Evolutionary conservation across 2,329 filamentous ascomycete genomes (phyloP).

Genomic region (Berkeleyomyces rouxiae): DNA sequence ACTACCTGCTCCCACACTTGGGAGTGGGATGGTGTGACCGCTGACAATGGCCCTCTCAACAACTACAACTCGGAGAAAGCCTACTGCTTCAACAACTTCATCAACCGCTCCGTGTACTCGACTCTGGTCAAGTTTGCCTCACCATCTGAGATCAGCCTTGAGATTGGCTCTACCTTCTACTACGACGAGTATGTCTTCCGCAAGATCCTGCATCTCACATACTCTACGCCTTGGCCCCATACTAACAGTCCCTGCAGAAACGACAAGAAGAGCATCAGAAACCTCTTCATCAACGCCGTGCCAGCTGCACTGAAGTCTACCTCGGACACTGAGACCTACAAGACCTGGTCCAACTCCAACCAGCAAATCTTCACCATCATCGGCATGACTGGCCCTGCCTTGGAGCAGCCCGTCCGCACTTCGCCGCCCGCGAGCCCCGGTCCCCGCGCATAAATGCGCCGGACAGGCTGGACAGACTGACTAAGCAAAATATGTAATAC

Average conservation of each 20-base stretch:
- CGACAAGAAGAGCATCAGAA: not conserved
- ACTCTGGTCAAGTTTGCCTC: slow-evolving; percentile 2
- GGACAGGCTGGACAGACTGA: not conserved
- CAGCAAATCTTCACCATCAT: not conserved
- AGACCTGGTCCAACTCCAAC: not conserved
- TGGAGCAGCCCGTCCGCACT: too few species aligned
- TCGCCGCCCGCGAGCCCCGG: too few species aligned
- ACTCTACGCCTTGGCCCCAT: too few species aligned
- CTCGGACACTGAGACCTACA: not conserved
- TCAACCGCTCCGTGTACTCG: slow-evolving; percentile 2
- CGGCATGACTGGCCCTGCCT: not conserved
- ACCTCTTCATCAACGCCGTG: not conserved
- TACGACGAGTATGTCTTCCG: not conserved
- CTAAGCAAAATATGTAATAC: not conserved
- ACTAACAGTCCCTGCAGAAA: too few species aligned
- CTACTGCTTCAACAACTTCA: slow-evolving; percentile 11
- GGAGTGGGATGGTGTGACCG: slow-evolving; percentile 17
- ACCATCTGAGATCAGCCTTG: not conserved
- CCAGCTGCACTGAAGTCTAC: not conserved
- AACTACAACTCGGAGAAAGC: slow-evolving; percentile 11
- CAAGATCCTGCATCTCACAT: not conserved
- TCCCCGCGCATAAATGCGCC: too few species aligned
- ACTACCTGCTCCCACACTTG: slow-evolving; percentile 15
- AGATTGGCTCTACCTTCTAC: slow-evolving; percentile 5
- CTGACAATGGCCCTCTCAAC: slow-evolving; percentile 18